Base-by-base conservation (phyloP, 768 basidiomycete genomes). In the Dacryopinax primogenitus region DNA sequence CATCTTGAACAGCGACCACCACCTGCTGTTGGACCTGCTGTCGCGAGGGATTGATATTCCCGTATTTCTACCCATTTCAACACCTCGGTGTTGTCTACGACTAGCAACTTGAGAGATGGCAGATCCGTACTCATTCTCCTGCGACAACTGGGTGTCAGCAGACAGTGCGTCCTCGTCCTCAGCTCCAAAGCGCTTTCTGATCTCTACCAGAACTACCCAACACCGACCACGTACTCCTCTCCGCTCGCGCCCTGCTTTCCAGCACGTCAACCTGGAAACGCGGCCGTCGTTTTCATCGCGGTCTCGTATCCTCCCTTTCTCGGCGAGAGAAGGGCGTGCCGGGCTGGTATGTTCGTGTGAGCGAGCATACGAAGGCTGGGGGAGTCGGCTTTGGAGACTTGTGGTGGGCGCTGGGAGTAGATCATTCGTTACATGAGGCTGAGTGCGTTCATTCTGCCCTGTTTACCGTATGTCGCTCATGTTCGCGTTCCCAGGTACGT, bases 401-500 rank as follows among this genome's bases (percentile, higher is more conserved):
- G 13, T 58, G 51, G 51, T 58, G 51, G 51, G 51, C 51, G 51
- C 30, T 58, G 13, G 51, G 51, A 13, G 51, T 58, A 30, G 51
- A 58, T 30, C 51, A 58, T 58, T 15, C 13, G 12, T 2, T 58
- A 13, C 51, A 58, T 30, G 51, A 58, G 51, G 3, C 9, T 2
- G 26, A 58, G 51, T 58, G 51, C 51, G 13, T 47, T 18, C 41
- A 44, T 11, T 18, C 30, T 30, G 26, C 51, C 37, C 37, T 39
- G 11, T n/a, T 39, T 39, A n/a, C n/a, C n/a, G n/a, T n/a, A 58
- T 30, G 51, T 6, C 7, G 13, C 13, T 11, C 45, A 47, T 47
- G 12, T 26, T n/a, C n/a, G 45, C n/a, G 9, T 28, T 6, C 4
- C 23, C 68, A 90, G 88, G 71, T 90, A 82, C 71, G 82, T 90